These are phyloP conservation scores for Vitis amurensis DNA, from an alignment of 164 flowering plant species.

Conservation along the genomic window DNA sequence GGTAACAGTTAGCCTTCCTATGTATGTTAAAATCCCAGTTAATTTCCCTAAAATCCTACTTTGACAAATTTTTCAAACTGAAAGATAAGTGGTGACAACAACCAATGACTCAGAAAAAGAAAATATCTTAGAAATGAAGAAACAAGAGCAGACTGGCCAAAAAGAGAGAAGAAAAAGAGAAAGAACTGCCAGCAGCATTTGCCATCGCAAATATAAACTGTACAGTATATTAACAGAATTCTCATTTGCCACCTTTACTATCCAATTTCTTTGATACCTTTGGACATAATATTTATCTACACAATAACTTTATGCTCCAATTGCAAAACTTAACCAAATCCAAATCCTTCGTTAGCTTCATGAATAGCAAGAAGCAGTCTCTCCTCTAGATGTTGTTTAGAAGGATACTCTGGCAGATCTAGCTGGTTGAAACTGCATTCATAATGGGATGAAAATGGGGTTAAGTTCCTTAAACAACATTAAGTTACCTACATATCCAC, in stretches of 20 bases:
- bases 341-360: slow-evolving; percentile 94
- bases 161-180: slow-evolving; percentile 9
- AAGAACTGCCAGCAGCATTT: slow-evolving; percentile 39
- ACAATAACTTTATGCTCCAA: slow-evolving; percentile 6
- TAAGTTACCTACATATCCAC: no score
- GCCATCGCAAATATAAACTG: slow-evolving; percentile 38
- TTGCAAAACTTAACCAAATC: slow-evolving; percentile 63
- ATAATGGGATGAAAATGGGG: neutral
- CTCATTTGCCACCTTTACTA: slow-evolving; percentile 13
- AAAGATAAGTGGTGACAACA: no score
- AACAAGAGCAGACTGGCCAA: slow-evolving; percentile 14
- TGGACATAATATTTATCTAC: slow-evolving; percentile 34
- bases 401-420: slow-evolving; percentile 94
- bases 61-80: no score
- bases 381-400: slow-evolving; percentile 83
- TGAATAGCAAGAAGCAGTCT: slow-evolving; percentile 90
- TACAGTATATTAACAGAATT: slow-evolving; percentile 48
- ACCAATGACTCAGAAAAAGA: neutral
- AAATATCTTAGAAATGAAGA: neutral
- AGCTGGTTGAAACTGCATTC: slow-evolving; percentile 89
- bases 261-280: slow-evolving; percentile 7
- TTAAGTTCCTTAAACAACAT: neutral
- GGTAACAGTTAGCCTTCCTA: no score
- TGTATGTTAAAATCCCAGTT: no score
- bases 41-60: no score